phyloP scores from a whole-genome alignment of 805 yeast genomes.

The Lipomyces spencermartinsiae region DNA sequence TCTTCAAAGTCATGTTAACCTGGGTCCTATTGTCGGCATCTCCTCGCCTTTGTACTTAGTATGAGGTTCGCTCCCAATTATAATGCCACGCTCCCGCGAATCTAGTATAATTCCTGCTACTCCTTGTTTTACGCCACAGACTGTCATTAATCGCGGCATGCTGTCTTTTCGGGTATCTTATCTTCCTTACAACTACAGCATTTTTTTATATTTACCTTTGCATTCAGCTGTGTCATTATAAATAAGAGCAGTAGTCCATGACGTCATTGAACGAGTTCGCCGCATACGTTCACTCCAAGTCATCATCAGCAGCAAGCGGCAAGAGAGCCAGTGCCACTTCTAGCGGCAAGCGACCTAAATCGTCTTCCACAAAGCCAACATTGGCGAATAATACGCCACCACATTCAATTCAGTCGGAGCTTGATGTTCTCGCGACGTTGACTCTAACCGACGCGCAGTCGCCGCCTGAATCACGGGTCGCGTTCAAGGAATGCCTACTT shows the following conservation, averaged over 20 bases:
- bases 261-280: slow-evolving; percentile 36
- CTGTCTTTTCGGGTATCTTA: not conserved
- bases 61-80: not conserved
- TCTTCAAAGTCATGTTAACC: too few species aligned
- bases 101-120: not conserved
- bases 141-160: not conserved
- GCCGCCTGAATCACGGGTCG: not conserved
- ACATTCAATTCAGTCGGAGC: slow-evolving; percentile 27
- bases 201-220: not conserved
- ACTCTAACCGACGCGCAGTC: slow-evolving; percentile 18
- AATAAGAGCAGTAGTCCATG: slow-evolving; percentile 7
- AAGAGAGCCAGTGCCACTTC: not conserved
- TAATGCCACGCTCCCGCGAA: not conserved
- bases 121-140: not conserved
- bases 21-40: too few species aligned
- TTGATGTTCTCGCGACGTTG: slow-evolving; percentile 30
- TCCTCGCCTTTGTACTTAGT: too few species aligned
- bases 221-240: not conserved
- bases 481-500: slow-evolving; percentile 28
- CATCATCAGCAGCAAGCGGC: slow-evolving; percentile 1
- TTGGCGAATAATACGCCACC: not conserved
- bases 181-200: not conserved
- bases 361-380: not conserved
- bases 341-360: not conserved
- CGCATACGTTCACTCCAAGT: slow-evolving; percentile 31